These are phyloP conservation scores for Geosmithia morbida DNA, from an alignment of 2,329 filamentous ascomycete species.

Conservation along the genomic window DNA sequence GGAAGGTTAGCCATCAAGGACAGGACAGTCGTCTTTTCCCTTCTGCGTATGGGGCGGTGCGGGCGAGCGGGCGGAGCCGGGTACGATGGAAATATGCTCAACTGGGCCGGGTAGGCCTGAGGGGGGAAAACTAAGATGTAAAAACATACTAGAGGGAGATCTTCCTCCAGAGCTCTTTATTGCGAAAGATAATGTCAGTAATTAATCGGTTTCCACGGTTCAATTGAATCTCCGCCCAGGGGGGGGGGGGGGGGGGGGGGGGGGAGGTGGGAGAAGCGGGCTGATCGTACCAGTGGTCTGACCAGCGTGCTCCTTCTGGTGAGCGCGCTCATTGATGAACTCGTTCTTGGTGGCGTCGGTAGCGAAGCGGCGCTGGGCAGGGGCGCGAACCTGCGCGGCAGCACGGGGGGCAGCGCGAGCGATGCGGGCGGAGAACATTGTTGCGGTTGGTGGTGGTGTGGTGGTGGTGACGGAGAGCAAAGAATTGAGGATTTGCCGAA, in stretches of 20 bases:
- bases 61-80: neutral
- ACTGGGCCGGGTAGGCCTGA: slow-evolving; percentile 1
- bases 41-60: neutral
- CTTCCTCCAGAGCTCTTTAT: slow-evolving; percentile 81
- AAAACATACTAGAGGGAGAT: slow-evolving; percentile 80
- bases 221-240: slow-evolving; percentile 6
- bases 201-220: neutral
- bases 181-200: slow-evolving; percentile 15
- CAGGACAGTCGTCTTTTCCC: neutral
- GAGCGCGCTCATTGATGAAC: slow-evolving; percentile 84
- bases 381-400: slow-evolving; percentile 41
- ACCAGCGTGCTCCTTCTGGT: slow-evolving; percentile 81
- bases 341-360: slow-evolving; percentile 69
- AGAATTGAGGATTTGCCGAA: neutral
- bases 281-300: slow-evolving; percentile 69
- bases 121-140: neutral
- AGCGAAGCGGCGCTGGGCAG: slow-evolving; percentile 57
- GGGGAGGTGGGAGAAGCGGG: too few relatives aligned
- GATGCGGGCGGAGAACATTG: slow-evolving; percentile 52
- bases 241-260: neutral
- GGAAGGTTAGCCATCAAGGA: slow-evolving; percentile 8
- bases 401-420: slow-evolving; percentile 50
- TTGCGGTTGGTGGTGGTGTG: slow-evolving; percentile 8
- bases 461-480: neutral
- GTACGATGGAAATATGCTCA: neutral